These are phyloP conservation scores for Dillenia turbinata DNA, from an alignment of 164 flowering plant species.

Conservation along the genomic window DNA sequence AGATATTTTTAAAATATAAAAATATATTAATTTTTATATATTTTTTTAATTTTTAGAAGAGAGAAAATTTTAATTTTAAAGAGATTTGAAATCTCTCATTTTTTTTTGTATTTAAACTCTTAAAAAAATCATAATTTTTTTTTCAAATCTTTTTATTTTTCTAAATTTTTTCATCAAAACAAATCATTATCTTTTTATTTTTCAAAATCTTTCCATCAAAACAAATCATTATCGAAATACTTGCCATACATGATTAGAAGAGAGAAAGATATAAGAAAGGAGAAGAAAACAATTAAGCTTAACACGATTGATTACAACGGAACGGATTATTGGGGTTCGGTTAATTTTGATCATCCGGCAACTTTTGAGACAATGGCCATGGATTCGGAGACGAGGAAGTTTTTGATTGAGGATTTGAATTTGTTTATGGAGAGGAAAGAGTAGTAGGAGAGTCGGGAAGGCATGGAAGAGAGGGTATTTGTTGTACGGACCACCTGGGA, in stretches of 20 bases:
- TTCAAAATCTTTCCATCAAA: no score
- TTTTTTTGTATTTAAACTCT: no score
- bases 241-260: conserved; percentile 20
- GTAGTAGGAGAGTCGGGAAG: conserved; percentile 51
- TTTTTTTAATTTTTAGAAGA: no score
- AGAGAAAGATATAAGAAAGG: conserved; percentile 17
- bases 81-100: no score
- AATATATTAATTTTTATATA: no score
- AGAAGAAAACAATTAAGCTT: conserved; percentile 24
- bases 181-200: no score
- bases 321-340: conserved; percentile 36
- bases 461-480: conserved; percentile 77
- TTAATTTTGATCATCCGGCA: conserved; percentile 49
- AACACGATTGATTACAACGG: conserved; percentile 28
- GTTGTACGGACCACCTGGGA: conserved; percentile 71
- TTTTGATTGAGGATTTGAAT: conserved; percentile 47
- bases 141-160: no score
- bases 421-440: conserved; percentile 42
- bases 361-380: conserved; percentile 59
- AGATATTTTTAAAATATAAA: no score
- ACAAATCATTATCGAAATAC: conserved; percentile 24
- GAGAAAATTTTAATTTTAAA: no score
- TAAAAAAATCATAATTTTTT: no score
- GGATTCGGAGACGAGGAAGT: conserved; percentile 41
- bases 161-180: no score